Base-by-base conservation (phyloP, 106 monocot species). In the Dendrobium chrysotoxum region DNA sequence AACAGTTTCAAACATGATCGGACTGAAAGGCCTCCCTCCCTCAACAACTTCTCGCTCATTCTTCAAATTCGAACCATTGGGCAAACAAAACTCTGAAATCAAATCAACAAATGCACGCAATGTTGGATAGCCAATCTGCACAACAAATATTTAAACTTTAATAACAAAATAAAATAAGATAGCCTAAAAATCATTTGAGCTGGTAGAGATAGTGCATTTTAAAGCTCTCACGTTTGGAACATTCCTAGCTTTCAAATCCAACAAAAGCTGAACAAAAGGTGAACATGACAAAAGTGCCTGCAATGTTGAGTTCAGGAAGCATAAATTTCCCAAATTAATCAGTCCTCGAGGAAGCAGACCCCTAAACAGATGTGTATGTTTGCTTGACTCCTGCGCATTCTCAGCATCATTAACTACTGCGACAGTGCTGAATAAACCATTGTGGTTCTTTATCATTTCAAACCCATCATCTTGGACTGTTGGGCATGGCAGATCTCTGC, bases 291-390 rank as follows among this genome's bases (percentile, higher is more conserved):
- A 88, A 58, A 99, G 89, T 50, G 93, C 95, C 72, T 95, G 99
- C 81, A 99, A 78, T 28, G 99, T 91, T 16, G 99, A 88, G 85
- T 99, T 99, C 26, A 95, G 89, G 77, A 99, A 99, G 83, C 99
- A 99, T 23, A 93, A 79, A 87, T 99, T 99, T 82, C 99, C 99
- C 15, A 86, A 83, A 83, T 99, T 99, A 47, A 90, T 86, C 76
- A 99, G 88, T 11, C 99, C 99, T 57, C 88, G 85, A 46, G 99
- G 99, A 46, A 95, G 80, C 30, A 99, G 77, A 18, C 66, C 79
- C 76, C 79, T 88, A 21, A 53, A 75, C 13, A 10, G 38, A 64
- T 13, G 28, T 77, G 25, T 68, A 55, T 82, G 82, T 7, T 79
- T 78, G 82, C 79, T 83, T 75, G 53, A 31, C 54, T n/a, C 44